Evolutionary conservation across 2,329 filamentous ascomycete genomes (phyloP).

Genomic region (Microdochium trichocladiopsis): DNA sequence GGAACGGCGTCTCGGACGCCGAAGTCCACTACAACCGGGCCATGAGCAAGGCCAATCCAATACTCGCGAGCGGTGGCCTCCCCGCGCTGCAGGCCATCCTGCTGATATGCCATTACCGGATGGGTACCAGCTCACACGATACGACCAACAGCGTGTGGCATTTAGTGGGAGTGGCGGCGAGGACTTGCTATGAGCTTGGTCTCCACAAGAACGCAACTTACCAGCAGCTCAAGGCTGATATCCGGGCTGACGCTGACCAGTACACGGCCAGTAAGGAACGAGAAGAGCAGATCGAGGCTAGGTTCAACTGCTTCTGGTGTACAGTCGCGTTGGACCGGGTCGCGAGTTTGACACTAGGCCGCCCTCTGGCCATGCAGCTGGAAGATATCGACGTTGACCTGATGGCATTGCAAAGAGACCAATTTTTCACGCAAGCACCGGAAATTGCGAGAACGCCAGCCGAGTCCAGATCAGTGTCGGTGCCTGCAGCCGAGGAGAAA

Average conservation of each 20-base stretch:
- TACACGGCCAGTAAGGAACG: neutral
- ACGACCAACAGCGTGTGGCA: constrained; percentile 34
- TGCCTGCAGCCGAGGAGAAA: constrained; percentile 2
- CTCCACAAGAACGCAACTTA: constrained; percentile 30
- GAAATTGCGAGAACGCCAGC: neutral
- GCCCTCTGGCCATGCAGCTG: constrained; percentile 29
- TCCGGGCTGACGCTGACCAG: neutral
- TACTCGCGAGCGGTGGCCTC: constrained; percentile 26
- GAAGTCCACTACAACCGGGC: constrained; percentile 32
- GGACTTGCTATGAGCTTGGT: constrained; percentile 31
- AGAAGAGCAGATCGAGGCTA: constrained; percentile 22
- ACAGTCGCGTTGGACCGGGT: constrained; percentile 29
- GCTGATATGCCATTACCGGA: constrained; percentile 33
- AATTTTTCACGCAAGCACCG: constrained; percentile 2
- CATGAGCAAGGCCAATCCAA: constrained; percentile 24
- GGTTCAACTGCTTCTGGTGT: constrained; percentile 31
- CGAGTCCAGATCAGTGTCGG: neutral
- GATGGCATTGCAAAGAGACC: constrained; percentile 15
- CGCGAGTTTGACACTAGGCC: constrained; percentile 27
- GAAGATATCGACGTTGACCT: constrained; percentile 32
- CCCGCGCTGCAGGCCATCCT: constrained; percentile 31
- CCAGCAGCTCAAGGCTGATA: constrained; percentile 3
- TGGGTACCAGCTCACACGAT: constrained; percentile 29
- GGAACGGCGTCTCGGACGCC: constrained; percentile 32
- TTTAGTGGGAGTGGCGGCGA: constrained; percentile 31